Conservation (phyloP, 768 basidiomycete genomes). For the Rhodotorula graminis region DNA sequence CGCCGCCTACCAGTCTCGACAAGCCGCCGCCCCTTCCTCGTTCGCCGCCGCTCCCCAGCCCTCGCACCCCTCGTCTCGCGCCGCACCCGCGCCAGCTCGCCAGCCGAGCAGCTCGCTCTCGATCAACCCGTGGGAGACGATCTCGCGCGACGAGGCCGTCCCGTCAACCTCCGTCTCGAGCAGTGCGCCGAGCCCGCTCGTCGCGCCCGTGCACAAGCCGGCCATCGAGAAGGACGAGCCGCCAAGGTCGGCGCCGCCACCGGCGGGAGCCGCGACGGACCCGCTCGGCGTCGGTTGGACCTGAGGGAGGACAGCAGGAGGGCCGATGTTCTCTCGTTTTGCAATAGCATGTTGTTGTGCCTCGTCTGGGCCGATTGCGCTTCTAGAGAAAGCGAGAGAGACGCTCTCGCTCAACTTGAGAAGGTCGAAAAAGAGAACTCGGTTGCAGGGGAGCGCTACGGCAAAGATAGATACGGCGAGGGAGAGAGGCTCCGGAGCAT, state of each 20-base stretch:
- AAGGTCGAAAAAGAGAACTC: not conserved
- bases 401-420: not conserved
- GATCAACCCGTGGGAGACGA: slow-evolving; percentile 31
- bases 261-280: not conserved
- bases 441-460: too few relatives aligned
- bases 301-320: not conserved
- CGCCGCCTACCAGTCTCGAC: slow-evolving; percentile 23
- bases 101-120: slow-evolving; percentile 24
- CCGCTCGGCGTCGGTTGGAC: slow-evolving; percentile 3
- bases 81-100: not conserved
- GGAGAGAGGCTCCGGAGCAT: not conserved
- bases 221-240: not conserved
- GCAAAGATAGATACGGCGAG: not conserved
- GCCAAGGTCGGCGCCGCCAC: not conserved
- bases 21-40: not conserved
- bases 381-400: not conserved
- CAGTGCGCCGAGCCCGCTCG: not conserved
- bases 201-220: not conserved
- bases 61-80: too few relatives aligned
- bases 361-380: not conserved
- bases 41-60: too few relatives aligned
- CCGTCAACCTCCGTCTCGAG: not conserved
- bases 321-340: too few relatives aligned
- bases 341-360: not conserved
- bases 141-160: slow-evolving; percentile 13